Evolutionary conservation across 495 filamentous ascomycete genomes (phyloP).

Genomic region (Hypoxylon lienhwacheense): DNA sequence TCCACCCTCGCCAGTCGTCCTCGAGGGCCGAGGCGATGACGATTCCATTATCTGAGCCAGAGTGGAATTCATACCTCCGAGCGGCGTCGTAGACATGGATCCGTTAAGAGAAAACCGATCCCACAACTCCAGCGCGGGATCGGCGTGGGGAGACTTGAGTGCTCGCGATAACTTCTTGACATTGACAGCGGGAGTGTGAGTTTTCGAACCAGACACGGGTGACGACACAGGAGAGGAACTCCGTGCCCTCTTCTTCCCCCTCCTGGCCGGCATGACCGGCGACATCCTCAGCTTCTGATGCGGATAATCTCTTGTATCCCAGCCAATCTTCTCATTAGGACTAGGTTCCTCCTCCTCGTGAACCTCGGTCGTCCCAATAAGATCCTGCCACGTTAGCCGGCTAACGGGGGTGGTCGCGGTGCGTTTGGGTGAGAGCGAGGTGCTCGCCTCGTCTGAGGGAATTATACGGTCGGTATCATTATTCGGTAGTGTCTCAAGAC

Average conservation of each 20-base stretch:
- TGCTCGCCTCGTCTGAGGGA: slow-evolving; percentile 13
- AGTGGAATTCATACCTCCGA: slow-evolving; percentile 48
- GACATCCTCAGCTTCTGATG: slow-evolving; percentile 48
- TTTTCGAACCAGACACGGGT: slow-evolving; percentile 46
- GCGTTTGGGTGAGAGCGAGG: slow-evolving; percentile 29
- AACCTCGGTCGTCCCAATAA: slow-evolving; percentile 71
- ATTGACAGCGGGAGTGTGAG: slow-evolving; percentile 41
- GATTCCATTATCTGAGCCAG: slow-evolving; percentile 66
- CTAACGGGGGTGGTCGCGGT: slow-evolving; percentile 72
- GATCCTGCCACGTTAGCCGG: slow-evolving; percentile 73
- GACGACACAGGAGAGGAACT: slow-evolving; percentile 82
- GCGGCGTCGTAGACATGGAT: slow-evolving; percentile 37
- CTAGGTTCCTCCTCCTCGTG: slow-evolving; percentile 48
- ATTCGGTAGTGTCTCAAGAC: background rate
- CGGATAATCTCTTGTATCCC: slow-evolving; percentile 42
- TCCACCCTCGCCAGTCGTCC: slow-evolving; percentile 49
- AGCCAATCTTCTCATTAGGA: slow-evolving; percentile 47
- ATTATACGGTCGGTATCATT: background rate
- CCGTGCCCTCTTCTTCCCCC: slow-evolving; percentile 69
- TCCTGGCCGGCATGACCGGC: slow-evolving; percentile 50
- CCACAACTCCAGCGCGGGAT: slow-evolving; percentile 87
- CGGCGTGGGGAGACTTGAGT: slow-evolving; percentile 73
- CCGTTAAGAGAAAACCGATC: slow-evolving; percentile 64
- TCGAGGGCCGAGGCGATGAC: slow-evolving; percentile 68
- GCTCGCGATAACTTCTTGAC: slow-evolving; percentile 57